A percentile compares a stretch with the other conserved stretches of the same genome.
phyloP scores from a whole-genome alignment of 140 eudicot species.

The Flaveria floridana region DNA sequence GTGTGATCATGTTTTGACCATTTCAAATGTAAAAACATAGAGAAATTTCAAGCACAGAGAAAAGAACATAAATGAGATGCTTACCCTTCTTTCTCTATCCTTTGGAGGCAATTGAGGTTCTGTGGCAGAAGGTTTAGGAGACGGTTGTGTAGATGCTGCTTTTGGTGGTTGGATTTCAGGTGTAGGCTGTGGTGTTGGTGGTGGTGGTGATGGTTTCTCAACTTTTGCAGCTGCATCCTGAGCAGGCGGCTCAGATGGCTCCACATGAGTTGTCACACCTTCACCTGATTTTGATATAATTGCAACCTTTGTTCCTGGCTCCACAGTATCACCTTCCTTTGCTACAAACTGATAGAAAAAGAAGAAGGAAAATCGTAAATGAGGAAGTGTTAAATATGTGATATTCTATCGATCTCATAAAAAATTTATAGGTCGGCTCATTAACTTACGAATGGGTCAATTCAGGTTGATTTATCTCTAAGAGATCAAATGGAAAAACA shows the following conservation, averaged over 20 bases:
- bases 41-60: not conserved
- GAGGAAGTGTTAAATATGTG: not conserved
- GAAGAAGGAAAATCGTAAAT: not conserved
- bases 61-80: slow-evolving; percentile 11
- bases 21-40: not conserved
- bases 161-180: slow-evolving; percentile 39
- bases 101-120: slow-evolving; percentile 76
- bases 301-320: slow-evolving; percentile 62
- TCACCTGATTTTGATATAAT: slow-evolving; percentile 53
- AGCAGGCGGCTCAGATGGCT: slow-evolving; percentile 55
- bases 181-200: slow-evolving; percentile 34
- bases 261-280: slow-evolving; percentile 55
- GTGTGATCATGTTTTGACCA: slow-evolving; percentile 1
- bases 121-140: slow-evolving; percentile 51
- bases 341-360: slow-evolving; percentile 44
- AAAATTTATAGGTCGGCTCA: not conserved
- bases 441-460: not conserved
- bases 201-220: slow-evolving; percentile 40
- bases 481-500: not conserved
- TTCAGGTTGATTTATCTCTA: slow-evolving; percentile 2
- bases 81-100: slow-evolving; percentile 74
- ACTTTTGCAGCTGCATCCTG: slow-evolving; percentile 42
- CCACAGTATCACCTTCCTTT: slow-evolving; percentile 56
- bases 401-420: not conserved
- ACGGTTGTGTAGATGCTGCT: slow-evolving; percentile 38